Evolutionary conservation across 495 filamentous ascomycete species (phyloP), one percentile per base, ranked within the genome.

Genomic region (Aspergillus avenaceus): DNA sequence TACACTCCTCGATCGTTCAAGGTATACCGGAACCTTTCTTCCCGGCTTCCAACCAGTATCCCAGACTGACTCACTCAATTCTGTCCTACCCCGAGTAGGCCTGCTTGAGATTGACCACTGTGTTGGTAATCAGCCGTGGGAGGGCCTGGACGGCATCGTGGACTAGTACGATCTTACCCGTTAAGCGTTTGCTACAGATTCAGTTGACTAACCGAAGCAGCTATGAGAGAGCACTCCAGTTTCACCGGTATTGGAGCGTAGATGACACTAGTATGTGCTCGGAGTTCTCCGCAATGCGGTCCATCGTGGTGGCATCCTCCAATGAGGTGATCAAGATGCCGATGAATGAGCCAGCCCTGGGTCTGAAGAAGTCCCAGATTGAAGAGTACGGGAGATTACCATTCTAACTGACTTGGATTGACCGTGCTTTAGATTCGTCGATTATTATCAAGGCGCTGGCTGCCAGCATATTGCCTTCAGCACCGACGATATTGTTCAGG

Each of bases 171-270:
- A 55, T 11, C n/a, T 5, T 16, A 8, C n/a, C 9, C 1, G 28
- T 3, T 22, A 8, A n/a, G 4, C 3, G 18, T 14, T 25, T 29
- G 26, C 8, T 16, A 7, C 5, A 7, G 16, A 1, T 22, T 16
- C n/a, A n/a, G 26, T 54, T 55, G 28, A 50, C 45, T 16, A 21
- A 48, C 16, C 11, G 29, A 26, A 76, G 74, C 65, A n/a, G n/a
- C n/a, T 95, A 95, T 70, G 88, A 92, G 67, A 69, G 78, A 41
- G 83, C 79, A 50, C 78, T 93, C 18, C 78, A 81, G 42, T 92
- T 92, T 78, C 87, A 90, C 68, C 84, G 87, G 34, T 92, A 93
- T 78, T 92, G 89, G 88, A 83, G 78, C 13, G 87, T 91, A 29
- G 88, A 92, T 65, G 88, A 92, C 65, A 78, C 72, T 40, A 75